Evolutionary conservation across 495 filamentous ascomycete species (phyloP), one percentile per base, ranked within the genome.

Genomic region (Cercophora sp.): DNA sequence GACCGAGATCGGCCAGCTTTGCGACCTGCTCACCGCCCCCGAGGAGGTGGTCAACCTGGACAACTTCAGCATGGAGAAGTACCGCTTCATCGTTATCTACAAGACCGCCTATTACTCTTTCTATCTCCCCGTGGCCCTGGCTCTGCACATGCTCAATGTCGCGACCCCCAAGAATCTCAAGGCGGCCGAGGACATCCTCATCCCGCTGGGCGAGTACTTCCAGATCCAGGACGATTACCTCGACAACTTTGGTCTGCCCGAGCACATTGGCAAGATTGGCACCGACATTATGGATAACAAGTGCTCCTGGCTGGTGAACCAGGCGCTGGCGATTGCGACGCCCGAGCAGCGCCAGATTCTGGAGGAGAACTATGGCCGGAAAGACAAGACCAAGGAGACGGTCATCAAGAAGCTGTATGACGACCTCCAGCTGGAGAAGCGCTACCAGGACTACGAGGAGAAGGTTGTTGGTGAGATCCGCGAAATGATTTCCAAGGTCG

Each of bases 261-360:
- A 87, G 57, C 76, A 82, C 60, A 93, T 98, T 62, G 93, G 93
- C 64, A 98, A 98, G 82, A 94, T 98, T 57, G 93, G 93, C 48
- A 98, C 94, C 54, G 93, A 98, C 64, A 98, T 98, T 66, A 81
- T 89, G 76, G 93, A 98, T 70, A 98, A 98, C 81, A 98, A 98
- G 78, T 98, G 93, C 79, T 91, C 87, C 5, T 98, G 93, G 93
- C 69, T 97, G 18, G 79, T 98, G 65, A 97, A 97, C 78, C 86
- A 96, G 70, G 94, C 94, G 36, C 79, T 97, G 37, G 72, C 82
- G 64, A 77, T 83, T 42, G 86, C 83, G 51, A 88, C 74, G 2
- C 79, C 87, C 9, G 86, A 89, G 70, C 94, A 97, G 80, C 83
- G 89, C 59, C 74, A 85, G 68, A 65, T 89, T 31, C 83, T 88